These are phyloP conservation scores for Chalara sp. DNA, from an alignment of 2,329 filamentous ascomycete species.

Conservation along the genomic window DNA sequence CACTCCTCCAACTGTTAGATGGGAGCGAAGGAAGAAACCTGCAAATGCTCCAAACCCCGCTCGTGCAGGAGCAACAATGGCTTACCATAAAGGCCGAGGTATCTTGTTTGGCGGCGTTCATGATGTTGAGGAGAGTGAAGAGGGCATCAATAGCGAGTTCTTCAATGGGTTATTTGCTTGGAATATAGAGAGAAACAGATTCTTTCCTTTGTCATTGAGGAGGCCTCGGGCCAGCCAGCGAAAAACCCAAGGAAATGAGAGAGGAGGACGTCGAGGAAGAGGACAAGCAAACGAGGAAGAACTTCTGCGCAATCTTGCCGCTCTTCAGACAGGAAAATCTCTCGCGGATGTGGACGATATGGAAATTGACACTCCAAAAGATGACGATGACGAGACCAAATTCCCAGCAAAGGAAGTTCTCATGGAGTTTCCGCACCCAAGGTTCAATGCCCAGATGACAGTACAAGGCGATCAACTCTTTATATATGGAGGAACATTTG, in stretches of 20 bases:
- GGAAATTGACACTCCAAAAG: slow-evolving; percentile 41
- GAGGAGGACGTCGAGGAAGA: slow-evolving; percentile 59
- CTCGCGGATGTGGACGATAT: slow-evolving; percentile 46
- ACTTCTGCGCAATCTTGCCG: slow-evolving; percentile 76
- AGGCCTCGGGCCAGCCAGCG: slow-evolving; percentile 65
- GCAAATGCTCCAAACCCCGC: slow-evolving; percentile 80
- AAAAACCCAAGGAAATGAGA: slow-evolving; percentile 48
- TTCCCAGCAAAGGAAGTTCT: slow-evolving; percentile 55
- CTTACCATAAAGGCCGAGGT: slow-evolving; percentile 85
- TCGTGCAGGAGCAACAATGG: slow-evolving; percentile 87
- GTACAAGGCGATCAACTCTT: slow-evolving; percentile 91
- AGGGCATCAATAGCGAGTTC: slow-evolving; percentile 95
- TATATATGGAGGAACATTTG: slow-evolving; percentile 91
- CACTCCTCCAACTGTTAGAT: slow-evolving; percentile 67
- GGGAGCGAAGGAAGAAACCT: slow-evolving; percentile 90
- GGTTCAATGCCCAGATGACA: slow-evolving; percentile 86
- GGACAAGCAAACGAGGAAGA: slow-evolving; percentile 90
- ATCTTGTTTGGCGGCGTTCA: slow-evolving; percentile 94
- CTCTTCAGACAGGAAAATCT: slow-evolving; percentile 69
- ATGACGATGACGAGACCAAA: slow-evolving; percentile 46
- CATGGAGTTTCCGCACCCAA: slow-evolving; percentile 79
- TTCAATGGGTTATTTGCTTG: slow-evolving; percentile 89
- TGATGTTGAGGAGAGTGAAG: slow-evolving; percentile 84
- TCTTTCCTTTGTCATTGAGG: slow-evolving; percentile 76
- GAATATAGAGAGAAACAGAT: slow-evolving; percentile 92